Evolutionary conservation across 2,329 filamentous ascomycete species (phyloP), one percentile per base, ranked within the genome.

Genomic region (Phialophora tarda): DNA sequence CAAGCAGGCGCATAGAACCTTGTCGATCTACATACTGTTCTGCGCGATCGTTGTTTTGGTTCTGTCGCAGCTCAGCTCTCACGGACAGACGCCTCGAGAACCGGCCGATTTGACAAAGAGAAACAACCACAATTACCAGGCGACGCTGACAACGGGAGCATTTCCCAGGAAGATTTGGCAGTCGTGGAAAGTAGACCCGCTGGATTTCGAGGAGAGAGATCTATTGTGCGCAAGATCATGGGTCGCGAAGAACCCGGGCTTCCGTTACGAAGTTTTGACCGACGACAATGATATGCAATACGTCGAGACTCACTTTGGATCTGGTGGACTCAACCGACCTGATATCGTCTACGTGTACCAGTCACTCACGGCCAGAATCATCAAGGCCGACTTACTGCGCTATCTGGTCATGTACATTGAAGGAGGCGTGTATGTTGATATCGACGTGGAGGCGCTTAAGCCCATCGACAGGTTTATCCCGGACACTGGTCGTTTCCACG

Each of bases 101-200:
- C 30, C 30, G 30, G 30, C 30, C 30, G 8, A 32, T 11, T 32
- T 32, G 30, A 11, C 30, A 32, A 32, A 32, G 30, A 32, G 30
- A 32, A 32, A 32, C 30, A 32, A 32, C 30, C 30, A 32, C 30
- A 32, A 32, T 32, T 69, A 69, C 41, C 64, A 63, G 38, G 51
- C 67, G 12, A 64, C 48, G 4, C 17, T 44, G 41, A 59, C n/a
- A 11, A 64, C 62, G 4, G 63, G 63, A 23, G 32, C 44, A n/a
- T 91, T 88, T 72, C 89, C 84, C 5, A 82, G 83, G 63, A 92
- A 91, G 77, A 89, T 92, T 71, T 92, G 89, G 89, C 89, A 92
- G 77, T 89, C 87, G 0, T 92, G 89, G 89, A 92, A 91, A 75
- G 84, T 89, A 30, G 84, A 89, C 68, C 87, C 89, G 1, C 79